Base-by-base conservation (phyloP, 805 yeast genomes). In the Wilhelminamyces savonicus region DNA sequence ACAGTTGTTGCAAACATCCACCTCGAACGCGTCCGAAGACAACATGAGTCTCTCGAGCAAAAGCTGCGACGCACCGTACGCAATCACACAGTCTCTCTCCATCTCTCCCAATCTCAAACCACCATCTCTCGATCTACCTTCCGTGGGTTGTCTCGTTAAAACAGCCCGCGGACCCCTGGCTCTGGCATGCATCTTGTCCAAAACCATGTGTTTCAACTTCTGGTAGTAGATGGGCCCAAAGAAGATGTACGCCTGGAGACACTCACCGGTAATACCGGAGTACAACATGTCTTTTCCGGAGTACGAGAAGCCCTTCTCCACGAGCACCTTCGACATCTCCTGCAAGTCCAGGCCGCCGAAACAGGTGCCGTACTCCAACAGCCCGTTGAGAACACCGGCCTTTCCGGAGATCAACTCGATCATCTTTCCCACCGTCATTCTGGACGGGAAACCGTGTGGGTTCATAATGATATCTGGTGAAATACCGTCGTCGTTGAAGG, bases 351-450 rank as follows among this genome's bases (percentile, higher is more conserved):
- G 84, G 19, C 98, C 98, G 27, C 98, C 98, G 54, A 92, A 92
- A 64, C 97, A 92, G 1, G 98, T 92, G 48, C 98, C 98, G 47
- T 92, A 92, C 55, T 92, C 94, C 36, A 92, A 65, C 2, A 83
- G 52, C 3, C 98, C 98, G 46, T 85, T 82, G 44, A 92, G 61
- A 23, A 92, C 97, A 55, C 98, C 98, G 0, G 97, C 98, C 53
- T 92, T 92, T 44, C 98, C 98, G 19, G 95, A 82, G 15, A 92
- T 82, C 39, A 90, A 69, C 58, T 92, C 98, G 43, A 92, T 77
- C 97, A 92, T 90, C 60, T 92, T 92, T 36, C 98, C 98, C 13
- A 92, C 97, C 23, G 98, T 92, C 98, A 92, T 92, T 74, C 98
- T 94, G 21, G 97, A 90, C 39, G 98, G 98, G 80, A 90, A 92